Percentiles rank a stretch among this genome's conserved stretches.
Evolutionary conservation across 1,139 yeast genomes (phyloP).

Genomic region (Geotrichum europaeum): DNA sequence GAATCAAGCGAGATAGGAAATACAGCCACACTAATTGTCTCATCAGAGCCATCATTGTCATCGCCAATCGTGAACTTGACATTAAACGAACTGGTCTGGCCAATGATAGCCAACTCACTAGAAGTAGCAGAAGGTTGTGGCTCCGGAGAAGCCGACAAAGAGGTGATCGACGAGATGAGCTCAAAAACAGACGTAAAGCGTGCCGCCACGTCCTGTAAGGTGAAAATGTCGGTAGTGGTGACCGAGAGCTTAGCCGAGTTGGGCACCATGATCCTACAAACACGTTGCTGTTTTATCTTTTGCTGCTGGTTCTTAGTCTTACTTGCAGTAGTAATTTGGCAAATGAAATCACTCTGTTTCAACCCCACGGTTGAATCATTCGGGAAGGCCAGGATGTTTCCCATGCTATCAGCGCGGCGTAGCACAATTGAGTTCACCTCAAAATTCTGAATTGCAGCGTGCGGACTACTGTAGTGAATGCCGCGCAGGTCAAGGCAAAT

Average conservation of each 20-base stretch:
- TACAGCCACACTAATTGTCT: slow-evolving; percentile 15
- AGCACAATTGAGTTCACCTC: background rate
- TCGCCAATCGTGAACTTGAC: slow-evolving; percentile 14
- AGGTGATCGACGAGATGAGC: background rate
- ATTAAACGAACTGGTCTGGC: slow-evolving; percentile 22
- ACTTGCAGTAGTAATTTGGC: background rate
- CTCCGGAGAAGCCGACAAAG: background rate
- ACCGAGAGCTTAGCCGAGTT: slow-evolving; percentile 19
- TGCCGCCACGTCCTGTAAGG: slow-evolving; percentile 12
- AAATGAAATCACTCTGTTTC: slow-evolving; percentile 7
- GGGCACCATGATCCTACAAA: slow-evolving; percentile 22
- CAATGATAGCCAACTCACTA: slow-evolving; percentile 5
- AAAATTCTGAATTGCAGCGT: background rate
- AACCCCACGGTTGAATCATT: background rate
- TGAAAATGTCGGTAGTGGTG: slow-evolving; percentile 17
- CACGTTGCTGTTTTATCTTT: background rate
- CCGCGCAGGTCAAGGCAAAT: slow-evolving; percentile 11
- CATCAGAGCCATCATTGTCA: slow-evolving; percentile 9
- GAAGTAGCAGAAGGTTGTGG: background rate
- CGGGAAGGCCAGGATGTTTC: background rate
- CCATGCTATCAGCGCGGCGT: background rate
- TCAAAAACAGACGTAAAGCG: slow-evolving; percentile 7
- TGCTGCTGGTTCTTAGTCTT: background rate
- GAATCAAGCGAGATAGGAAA: slow-evolving; percentile 24
- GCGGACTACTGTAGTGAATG: slow-evolving; percentile 2